Conservation (phyloP, 768 basidiomycete genomes). For the Nidularia pulvinata region DNA sequence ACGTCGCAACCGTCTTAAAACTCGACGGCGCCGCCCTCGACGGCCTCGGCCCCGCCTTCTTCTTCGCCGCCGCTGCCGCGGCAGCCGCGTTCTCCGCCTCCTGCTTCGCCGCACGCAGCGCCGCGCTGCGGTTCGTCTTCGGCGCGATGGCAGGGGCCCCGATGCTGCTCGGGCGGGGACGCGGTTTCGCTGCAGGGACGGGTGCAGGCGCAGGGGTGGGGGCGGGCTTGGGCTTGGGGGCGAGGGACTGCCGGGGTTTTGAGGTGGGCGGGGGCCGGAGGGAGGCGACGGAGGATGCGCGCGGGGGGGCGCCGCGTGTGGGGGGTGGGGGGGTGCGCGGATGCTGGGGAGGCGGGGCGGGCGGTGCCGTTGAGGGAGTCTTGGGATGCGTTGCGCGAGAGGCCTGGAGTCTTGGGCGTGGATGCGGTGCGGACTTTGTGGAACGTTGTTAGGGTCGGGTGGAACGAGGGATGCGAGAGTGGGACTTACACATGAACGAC, state of each 20-base stretch:
- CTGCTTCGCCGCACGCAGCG: conserved; percentile 69
- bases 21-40: conserved; percentile 34
- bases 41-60: conserved; percentile 15
- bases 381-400: conserved; percentile 44
- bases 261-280: conserved; percentile 8
- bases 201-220: conserved; percentile 4
- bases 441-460: not conserved
- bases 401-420: conserved; percentile 36
- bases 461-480: not conserved
- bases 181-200: conserved; percentile 23
- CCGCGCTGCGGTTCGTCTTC: conserved; percentile 73
- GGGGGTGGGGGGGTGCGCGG: conserved; percentile 29
- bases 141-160: conserved; percentile 63
- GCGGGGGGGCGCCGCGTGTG: conserved; percentile 18
- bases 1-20: conserved; percentile 30
- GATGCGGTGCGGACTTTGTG: conserved; percentile 49
- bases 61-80: conserved; percentile 38
- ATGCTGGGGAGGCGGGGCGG: conserved; percentile 13
- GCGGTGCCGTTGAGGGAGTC: conserved; percentile 20
- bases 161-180: conserved; percentile 58
- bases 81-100: conserved; percentile 47
- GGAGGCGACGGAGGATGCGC: conserved; percentile 41
- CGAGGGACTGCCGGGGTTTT: too few relatives aligned
- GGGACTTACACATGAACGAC: conserved; percentile 69
- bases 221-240: conserved; percentile 3